These are phyloP conservation scores for Pseudocercospora ulei DNA, from an alignment of 2,329 filamentous ascomycete species.

Conservation along the genomic window DNA sequence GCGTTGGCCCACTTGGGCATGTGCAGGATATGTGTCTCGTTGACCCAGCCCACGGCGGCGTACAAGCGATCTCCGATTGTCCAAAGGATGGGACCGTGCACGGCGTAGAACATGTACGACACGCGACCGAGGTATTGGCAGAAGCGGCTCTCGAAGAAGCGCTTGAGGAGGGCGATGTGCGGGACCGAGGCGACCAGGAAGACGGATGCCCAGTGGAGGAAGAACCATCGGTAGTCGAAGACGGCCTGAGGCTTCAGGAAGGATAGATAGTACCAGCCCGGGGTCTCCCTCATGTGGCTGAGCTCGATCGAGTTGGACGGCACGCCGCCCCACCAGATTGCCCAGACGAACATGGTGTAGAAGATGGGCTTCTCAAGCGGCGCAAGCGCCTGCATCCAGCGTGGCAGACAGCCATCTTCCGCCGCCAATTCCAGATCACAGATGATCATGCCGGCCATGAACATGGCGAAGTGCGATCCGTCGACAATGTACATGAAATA, in stretches of 20 bases:
- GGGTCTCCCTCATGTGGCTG: slow-evolving; percentile 44
- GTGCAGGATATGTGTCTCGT: slow-evolving; percentile 42
- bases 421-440: slow-evolving; percentile 53
- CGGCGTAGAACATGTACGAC: slow-evolving; percentile 54
- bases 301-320: slow-evolving; percentile 48
- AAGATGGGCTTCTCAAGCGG: slow-evolving; percentile 46
- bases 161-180: slow-evolving; percentile 49
- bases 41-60: slow-evolving; percentile 49
- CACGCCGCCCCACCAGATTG: slow-evolving; percentile 52
- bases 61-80: slow-evolving; percentile 55
- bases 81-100: slow-evolving; percentile 55
- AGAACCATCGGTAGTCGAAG: slow-evolving; percentile 33
- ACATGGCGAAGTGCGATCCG: slow-evolving; percentile 53
- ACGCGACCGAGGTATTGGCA: slow-evolving; percentile 55
- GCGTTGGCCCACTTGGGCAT: slow-evolving; percentile 50
- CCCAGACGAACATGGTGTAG: slow-evolving; percentile 45
- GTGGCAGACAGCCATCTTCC: slow-evolving; percentile 44
- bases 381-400: slow-evolving; percentile 41
- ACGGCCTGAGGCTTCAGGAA: slow-evolving; percentile 39
- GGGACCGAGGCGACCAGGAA: slow-evolving; percentile 49
- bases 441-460: slow-evolving; percentile 52
- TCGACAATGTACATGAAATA: slow-evolving; percentile 62
- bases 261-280: slow-evolving; percentile 54
- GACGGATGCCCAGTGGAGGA: slow-evolving; percentile 41
- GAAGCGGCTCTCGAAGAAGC: slow-evolving; percentile 50